Evolutionary conservation across 2,329 filamentous ascomycete genomes (phyloP).

Genomic region (Cercospora citrullina): DNA sequence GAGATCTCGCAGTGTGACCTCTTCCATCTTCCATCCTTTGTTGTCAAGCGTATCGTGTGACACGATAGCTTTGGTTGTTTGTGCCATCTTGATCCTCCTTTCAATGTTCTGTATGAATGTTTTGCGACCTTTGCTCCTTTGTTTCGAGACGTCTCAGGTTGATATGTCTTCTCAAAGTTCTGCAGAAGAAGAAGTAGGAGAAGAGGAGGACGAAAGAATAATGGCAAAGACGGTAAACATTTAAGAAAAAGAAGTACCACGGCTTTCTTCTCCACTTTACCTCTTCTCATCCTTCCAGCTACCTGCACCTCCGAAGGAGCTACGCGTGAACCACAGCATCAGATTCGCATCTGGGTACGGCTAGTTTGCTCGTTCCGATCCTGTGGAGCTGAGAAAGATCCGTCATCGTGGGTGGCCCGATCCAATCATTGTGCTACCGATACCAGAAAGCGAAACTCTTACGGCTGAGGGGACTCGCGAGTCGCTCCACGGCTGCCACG

Average conservation of each 20-base stretch:
- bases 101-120: constrained; percentile 14
- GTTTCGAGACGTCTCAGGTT: constrained; percentile 25
- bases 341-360: neutral
- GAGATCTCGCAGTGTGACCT: constrained; percentile 41
- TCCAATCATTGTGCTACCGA: constrained; percentile 11
- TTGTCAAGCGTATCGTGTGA: constrained; percentile 41
- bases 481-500: neutral
- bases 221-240: constrained; percentile 14
- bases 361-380: constrained; percentile 5
- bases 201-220: constrained; percentile 1
- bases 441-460: neutral
- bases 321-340: neutral
- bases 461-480: neutral
- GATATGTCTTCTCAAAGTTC: too few relatives aligned
- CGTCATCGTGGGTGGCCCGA: constrained; percentile 3
- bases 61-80: constrained; percentile 42
- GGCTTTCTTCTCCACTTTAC: constrained; percentile 1
- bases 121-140: constrained; percentile 31
- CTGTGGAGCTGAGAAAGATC: neutral
- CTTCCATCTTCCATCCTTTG: constrained; percentile 44
- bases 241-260: neutral
- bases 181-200: neutral
- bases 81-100: constrained; percentile 24
- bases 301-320: neutral
- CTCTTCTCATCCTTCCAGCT: neutral